A percentile compares a stretch with the other conserved stretches of the same genome.
Evolutionary conservation across 768 basidiomycete genomes (phyloP).

Genomic region (Crepidotus variabilis): DNA sequence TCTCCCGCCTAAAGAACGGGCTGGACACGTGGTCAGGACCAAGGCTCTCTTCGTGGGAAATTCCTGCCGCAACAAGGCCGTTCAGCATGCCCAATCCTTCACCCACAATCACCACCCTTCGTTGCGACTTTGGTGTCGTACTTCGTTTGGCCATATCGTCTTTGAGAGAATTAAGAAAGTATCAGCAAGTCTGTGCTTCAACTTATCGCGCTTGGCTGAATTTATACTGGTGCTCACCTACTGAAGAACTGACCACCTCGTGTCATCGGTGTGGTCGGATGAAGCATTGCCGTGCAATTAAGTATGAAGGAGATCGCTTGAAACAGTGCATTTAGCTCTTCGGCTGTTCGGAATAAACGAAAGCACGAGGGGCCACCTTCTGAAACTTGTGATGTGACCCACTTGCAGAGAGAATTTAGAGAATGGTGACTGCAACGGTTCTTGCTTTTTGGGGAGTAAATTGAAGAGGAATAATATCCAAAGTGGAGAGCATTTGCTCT

Average conservation of each 20-base stretch:
- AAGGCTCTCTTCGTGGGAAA: slow-evolving; percentile 24
- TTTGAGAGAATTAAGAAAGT: background rate
- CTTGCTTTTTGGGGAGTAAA: too few species aligned
- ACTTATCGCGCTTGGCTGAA: background rate
- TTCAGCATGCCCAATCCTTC: slow-evolving; percentile 19
- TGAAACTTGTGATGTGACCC: background rate
- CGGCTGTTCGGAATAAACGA: background rate
- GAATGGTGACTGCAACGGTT: too few species aligned
- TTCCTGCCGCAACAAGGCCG: slow-evolving; percentile 16
- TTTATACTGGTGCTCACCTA: background rate
- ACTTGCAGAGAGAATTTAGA: background rate
- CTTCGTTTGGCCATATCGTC: background rate
- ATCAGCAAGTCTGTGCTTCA: background rate
- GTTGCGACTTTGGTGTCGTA: background rate
- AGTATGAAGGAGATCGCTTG: background rate
- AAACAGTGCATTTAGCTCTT: background rate
- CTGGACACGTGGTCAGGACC: slow-evolving; percentile 36
- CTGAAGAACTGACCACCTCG: background rate
- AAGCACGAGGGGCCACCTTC: background rate
- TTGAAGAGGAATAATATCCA: too few species aligned
- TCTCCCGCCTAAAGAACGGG: slow-evolving; percentile 30
- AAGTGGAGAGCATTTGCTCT: too few species aligned
- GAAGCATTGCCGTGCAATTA: background rate
- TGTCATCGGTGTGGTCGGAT: background rate
- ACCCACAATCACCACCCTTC: slow-evolving; percentile 19